phyloP scores from a whole-genome alignment of 2,329 filamentous ascomycete genomes.

The Sporothrix protearum region DNA sequence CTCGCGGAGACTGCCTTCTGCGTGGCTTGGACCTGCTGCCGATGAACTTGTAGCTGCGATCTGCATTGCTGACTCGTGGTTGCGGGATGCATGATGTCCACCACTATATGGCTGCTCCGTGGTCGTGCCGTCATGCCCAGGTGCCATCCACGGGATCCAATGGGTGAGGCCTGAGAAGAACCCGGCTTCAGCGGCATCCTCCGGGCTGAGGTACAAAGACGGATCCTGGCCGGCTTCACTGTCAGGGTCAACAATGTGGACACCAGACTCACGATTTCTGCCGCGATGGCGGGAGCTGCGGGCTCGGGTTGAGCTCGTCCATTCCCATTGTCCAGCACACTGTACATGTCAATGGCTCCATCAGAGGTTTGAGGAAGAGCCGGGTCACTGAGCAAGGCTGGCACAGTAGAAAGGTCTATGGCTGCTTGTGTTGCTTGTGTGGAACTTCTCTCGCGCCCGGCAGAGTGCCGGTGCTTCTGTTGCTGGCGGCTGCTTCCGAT shows the following conservation, averaged over 20 bases:
- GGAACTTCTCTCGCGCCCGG: not conserved
- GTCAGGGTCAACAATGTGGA: not conserved
- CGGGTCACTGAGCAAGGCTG: constrained; percentile 51
- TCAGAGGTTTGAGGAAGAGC: constrained; percentile 56
- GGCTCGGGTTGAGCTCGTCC: not conserved
- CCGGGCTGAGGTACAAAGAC: constrained; percentile 20
- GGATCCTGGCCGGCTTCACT: not conserved
- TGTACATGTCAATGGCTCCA: constrained; percentile 48
- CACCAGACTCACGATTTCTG: not conserved
- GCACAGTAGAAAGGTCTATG: constrained; percentile 38
- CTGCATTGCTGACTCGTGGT: not conserved
- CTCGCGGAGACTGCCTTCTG: constrained; percentile 55
- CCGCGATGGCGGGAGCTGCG: not conserved
- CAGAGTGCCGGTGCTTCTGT: not conserved
- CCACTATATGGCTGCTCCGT: not conserved
- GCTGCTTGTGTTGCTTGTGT: constrained; percentile 29
- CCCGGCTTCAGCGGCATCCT: not conserved
- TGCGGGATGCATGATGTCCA: not conserved
- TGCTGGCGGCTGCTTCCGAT: constrained; percentile 43
- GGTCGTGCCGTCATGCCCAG: constrained; percentile 32
- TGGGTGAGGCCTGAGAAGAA: constrained; percentile 42
- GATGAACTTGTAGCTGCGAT: not conserved
- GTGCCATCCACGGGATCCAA: constrained; percentile 46
- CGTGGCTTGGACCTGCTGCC: constrained; percentile 38
- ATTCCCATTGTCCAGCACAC: constrained; percentile 27